These are phyloP conservation scores for Trichoderma breve DNA, from an alignment of 2,329 filamentous ascomycete species.

Conservation along the genomic window DNA sequence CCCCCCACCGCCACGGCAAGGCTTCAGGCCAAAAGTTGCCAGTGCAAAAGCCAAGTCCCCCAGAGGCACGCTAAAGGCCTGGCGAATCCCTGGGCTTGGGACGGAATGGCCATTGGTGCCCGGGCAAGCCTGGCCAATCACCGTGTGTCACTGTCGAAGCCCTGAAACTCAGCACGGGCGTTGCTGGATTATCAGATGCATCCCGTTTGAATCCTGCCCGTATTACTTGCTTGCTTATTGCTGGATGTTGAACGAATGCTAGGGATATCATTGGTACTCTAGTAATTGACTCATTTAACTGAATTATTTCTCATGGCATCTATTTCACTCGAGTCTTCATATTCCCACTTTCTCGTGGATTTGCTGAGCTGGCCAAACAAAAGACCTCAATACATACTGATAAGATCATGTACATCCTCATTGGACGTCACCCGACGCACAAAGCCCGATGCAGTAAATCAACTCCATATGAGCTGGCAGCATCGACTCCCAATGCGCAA, in stretches of 20 bases:
- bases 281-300: not conserved
- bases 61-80: not conserved
- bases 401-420: not conserved
- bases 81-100: conserved; percentile 14
- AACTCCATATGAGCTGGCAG: not conserved
- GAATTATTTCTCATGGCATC: not conserved
- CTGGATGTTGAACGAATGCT: too few relatives aligned
- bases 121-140: conserved; percentile 22
- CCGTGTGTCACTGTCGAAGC: not conserved
- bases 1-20: conserved; percentile 12
- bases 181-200: not conserved
- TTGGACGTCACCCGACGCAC: not conserved
- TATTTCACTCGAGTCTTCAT: not conserved
- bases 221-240: not conserved
- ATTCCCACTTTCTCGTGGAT: not conserved
- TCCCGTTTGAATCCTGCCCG: not conserved
- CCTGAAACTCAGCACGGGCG: not conserved
- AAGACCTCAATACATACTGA: not conserved
- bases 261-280: not conserved
- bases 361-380: not conserved
- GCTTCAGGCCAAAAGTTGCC: not conserved
- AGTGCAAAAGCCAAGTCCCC: not conserved
- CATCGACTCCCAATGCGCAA: not conserved
- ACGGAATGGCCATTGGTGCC: conserved; percentile 18
- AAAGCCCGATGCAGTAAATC: not conserved